These are phyloP conservation scores for Candida parachauliodes DNA, from an alignment of 805 yeast genomes.

Conservation along the genomic window DNA sequence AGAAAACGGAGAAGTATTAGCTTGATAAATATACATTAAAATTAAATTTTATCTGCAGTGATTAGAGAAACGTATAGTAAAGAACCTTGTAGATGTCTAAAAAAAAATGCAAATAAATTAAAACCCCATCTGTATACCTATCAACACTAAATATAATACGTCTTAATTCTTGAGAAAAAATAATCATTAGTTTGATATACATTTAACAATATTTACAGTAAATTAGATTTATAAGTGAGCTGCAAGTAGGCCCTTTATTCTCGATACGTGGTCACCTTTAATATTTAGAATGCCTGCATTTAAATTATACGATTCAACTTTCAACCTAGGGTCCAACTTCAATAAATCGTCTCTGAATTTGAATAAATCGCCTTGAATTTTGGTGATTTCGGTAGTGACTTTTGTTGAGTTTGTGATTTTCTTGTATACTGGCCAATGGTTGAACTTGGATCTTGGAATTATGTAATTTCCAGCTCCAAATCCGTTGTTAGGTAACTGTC, in stretches of 20 bases:
- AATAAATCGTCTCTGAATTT: conserved; percentile 67
- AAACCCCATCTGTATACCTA: no score
- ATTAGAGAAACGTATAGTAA: no score
- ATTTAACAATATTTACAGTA: no score
- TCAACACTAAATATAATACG: no score
- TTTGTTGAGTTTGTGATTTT: conserved; percentile 58
- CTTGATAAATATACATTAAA: not conserved
- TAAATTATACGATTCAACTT: conserved; percentile 30
- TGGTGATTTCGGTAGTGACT: conserved; percentile 69
- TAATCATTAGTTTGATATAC: no score
- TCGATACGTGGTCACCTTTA: conserved; percentile 36
- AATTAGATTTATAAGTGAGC: no score
- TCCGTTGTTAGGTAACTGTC: conserved; percentile 29
- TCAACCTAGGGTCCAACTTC: conserved; percentile 44
- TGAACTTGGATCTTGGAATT: conserved; percentile 51
- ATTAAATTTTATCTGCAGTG: no score
- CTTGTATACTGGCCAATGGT: conserved; percentile 79
- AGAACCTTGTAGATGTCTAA: no score
- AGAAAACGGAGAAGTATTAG: conserved; percentile 3
- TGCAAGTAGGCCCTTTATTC: conserved; percentile 27
- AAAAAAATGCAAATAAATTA: no score
- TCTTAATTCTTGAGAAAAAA: no score
- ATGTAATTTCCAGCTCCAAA: conserved; percentile 37
- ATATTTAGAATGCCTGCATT: conserved; percentile 35
- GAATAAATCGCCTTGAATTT: conserved; percentile 63